These are phyloP conservation scores for Botrytis porri DNA, from an alignment of 2,329 filamentous ascomycete genomes.

Conservation along the genomic window DNA sequence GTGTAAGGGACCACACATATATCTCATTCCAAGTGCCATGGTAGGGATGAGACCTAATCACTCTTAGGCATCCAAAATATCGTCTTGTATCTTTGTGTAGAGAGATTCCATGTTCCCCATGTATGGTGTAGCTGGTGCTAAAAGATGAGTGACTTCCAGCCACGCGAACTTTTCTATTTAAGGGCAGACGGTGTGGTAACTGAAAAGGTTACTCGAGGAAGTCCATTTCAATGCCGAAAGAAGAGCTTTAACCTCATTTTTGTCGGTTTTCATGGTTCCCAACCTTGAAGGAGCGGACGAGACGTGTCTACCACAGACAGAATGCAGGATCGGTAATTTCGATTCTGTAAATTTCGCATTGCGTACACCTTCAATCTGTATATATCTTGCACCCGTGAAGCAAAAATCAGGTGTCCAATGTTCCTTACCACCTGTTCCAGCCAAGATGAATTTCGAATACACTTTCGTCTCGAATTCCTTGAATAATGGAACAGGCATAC, in stretches of 20 bases:
- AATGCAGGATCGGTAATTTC: neutral
- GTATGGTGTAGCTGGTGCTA: neutral
- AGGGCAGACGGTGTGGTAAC: neutral
- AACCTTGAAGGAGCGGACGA: neutral
- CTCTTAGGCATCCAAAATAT: neutral
- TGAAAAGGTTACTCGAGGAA: neutral
- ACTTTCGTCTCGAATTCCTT: neutral
- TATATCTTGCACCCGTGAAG: neutral
- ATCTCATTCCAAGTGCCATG: neutral
- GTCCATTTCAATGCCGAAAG: neutral
- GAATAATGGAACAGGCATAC: neutral
- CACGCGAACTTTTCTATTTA: neutral
- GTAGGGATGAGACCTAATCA: neutral
- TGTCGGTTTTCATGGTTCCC: neutral
- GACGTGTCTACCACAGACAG: neutral
- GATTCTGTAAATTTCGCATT: neutral
- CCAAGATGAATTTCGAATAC: neutral
- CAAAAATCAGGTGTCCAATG: neutral
- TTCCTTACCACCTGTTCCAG: neutral
- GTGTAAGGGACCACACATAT: neutral
- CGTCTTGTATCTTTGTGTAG: neutral
- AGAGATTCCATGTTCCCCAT: neutral
- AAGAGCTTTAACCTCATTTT: neutral
- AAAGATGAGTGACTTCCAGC: neutral
- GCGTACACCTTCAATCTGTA: neutral